phyloP scores from a whole-genome alignment of 352 stramenopile species.

The Blastocystis sp. region DNA sequence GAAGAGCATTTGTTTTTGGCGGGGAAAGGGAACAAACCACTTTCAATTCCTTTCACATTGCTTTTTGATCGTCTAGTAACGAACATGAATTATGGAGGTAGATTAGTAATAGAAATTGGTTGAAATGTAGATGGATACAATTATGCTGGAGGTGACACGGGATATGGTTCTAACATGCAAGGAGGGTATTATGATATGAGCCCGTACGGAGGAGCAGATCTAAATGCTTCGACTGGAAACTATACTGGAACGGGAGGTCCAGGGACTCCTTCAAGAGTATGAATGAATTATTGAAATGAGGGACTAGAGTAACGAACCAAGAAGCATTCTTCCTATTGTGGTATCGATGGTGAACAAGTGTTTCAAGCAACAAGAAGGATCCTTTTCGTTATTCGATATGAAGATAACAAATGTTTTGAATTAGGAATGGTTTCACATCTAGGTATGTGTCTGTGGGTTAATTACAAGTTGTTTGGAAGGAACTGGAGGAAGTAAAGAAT shows the following conservation, averaged over 20 bases:
- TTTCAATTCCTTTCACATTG: neutral
- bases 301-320: neutral
- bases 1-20: neutral
- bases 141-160: neutral
- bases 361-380: neutral
- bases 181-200: neutral
- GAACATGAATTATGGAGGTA: neutral
- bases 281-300: neutral
- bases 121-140: constrained; percentile 13
- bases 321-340: constrained; percentile 35
- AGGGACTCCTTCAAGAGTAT: neutral
- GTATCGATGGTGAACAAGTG: constrained; percentile 19
- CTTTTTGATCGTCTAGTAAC: neutral
- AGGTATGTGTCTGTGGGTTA: constrained; percentile 25
- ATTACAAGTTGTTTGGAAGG: neutral
- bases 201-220: neutral
- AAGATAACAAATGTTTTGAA: neutral
- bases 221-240: neutral
- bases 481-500: neutral
- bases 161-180: neutral
- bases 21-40: neutral
- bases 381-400: constrained; percentile 11
- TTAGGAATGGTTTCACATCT: neutral
- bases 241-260: constrained; percentile 28
- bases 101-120: neutral